A percentile compares a stretch with the other conserved stretches of the same genome.
Conservation (phyloP, 768 basidiomycete species). For the Hypholoma fasciculare region DNA sequence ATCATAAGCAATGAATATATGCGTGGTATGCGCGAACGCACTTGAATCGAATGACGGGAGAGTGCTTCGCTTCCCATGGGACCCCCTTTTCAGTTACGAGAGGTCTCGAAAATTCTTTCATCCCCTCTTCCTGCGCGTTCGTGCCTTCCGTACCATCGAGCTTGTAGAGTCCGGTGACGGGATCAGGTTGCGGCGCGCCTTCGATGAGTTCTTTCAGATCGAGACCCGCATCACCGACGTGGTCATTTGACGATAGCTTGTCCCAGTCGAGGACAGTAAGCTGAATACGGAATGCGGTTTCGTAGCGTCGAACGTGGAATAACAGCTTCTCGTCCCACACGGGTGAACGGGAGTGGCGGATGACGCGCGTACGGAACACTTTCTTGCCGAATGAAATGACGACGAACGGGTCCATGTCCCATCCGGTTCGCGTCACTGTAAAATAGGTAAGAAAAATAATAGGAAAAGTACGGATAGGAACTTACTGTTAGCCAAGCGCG, state of each 20-base stretch:
- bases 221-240: conserved; percentile 78
- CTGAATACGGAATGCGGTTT: conserved; percentile 74
- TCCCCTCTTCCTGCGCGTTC: conserved; percentile 71
- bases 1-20: too few species aligned
- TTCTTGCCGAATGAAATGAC: conserved; percentile 97
- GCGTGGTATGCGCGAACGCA: too few species aligned
- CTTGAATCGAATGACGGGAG: conserved; percentile 71
- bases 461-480: conserved; percentile 13
- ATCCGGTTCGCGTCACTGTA: conserved; percentile 83
- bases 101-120: conserved; percentile 73
- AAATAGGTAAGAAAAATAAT: conserved; percentile 1
- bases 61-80: conserved; percentile 72
- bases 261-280: conserved; percentile 96
- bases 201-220: conserved; percentile 71
- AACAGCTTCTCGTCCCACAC: conserved; percentile 94
- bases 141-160: conserved; percentile 49
- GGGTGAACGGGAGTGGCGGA: conserved; percentile 82
- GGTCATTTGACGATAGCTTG: conserved; percentile 86
- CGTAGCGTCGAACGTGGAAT: conserved; percentile 91
- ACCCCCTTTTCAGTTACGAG: conserved; percentile 61
- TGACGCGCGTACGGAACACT: conserved; percentile 89
- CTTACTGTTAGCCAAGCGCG: conserved; percentile 84
- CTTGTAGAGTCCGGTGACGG: conserved; percentile 52
- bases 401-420: conserved; percentile 98
- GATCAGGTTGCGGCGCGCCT: conserved; percentile 64